These are phyloP conservation scores for Biancaea sappan DNA, from an alignment of 306 rosid genomes.

Conservation along the genomic window DNA sequence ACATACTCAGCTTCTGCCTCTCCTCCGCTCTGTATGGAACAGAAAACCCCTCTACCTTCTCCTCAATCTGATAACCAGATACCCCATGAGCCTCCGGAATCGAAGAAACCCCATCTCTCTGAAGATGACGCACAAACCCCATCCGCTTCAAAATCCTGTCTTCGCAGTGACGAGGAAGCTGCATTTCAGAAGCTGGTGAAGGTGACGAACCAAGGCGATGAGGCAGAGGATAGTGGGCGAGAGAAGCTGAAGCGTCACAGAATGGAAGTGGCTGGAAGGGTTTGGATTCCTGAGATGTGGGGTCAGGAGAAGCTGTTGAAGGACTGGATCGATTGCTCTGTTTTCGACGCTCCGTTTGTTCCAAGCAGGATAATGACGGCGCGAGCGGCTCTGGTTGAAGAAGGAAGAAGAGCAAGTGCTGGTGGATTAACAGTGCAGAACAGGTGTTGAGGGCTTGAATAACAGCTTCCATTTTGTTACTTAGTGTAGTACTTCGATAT, in stretches of 20 bases:
- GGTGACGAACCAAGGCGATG: constrained; percentile 11
- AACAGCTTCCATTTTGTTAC: background rate
- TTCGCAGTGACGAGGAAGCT: constrained; percentile 27
- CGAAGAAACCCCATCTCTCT: constrained; percentile 25
- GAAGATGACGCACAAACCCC: constrained; percentile 28
- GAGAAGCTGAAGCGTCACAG: constrained; percentile 83
- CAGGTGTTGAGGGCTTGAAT: constrained; percentile 85
- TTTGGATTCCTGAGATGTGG: constrained; percentile 95
- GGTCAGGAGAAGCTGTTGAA: constrained; percentile 85
- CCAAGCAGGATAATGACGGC: constrained; percentile 68
- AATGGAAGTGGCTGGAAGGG: constrained; percentile 71
- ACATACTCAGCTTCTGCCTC: background rate
- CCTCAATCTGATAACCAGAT: constrained; percentile 23
- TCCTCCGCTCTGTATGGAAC: constrained; percentile 35
- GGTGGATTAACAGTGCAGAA: constrained; percentile 59
- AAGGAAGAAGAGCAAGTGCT: constrained; percentile 61
- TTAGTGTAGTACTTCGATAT: background rate
- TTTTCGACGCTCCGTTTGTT: constrained; percentile 73
- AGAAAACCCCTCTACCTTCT: constrained; percentile 23
- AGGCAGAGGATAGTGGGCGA: constrained; percentile 51
- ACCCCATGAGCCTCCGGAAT: constrained; percentile 39
- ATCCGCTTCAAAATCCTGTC: constrained; percentile 27
- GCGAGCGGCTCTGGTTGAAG: constrained; percentile 66
- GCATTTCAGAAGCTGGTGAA: constrained; percentile 11
- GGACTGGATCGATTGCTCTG: constrained; percentile 88